A percentile compares a stretch with the other conserved stretches of the same genome.
phyloP scores from a whole-genome alignment of 106 monocot genomes.

The Narthecium ossifragum region DNA sequence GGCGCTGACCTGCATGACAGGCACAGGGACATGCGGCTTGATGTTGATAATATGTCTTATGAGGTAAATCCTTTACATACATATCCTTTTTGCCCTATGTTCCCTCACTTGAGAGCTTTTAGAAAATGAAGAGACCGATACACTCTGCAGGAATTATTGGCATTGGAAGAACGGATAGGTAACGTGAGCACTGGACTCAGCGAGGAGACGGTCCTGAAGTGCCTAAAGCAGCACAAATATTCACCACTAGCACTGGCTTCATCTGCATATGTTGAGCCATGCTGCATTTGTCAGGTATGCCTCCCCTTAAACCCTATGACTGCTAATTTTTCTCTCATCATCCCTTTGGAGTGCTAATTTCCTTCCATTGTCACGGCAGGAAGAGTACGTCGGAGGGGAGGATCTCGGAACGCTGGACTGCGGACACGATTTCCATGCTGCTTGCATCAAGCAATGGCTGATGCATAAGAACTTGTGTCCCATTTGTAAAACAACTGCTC shows the following conservation, averaged over 20 bases:
- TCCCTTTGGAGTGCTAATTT: background rate
- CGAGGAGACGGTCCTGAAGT: conserved; percentile 34
- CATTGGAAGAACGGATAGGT: conserved; percentile 58
- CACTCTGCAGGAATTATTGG: conserved; percentile 50
- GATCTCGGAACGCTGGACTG: conserved; percentile 44
- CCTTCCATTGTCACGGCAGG: conserved; percentile 22
- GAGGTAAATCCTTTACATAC: conserved; percentile 31
- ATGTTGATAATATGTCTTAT: conserved; percentile 79
- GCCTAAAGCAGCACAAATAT: conserved; percentile 25
- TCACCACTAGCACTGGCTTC: background rate
- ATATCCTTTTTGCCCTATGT: background rate
- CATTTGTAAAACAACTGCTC: conserved; percentile 59
- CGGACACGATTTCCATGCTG: conserved; percentile 64
- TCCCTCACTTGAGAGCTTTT: background rate
- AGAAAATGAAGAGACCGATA: no score
- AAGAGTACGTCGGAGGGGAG: conserved; percentile 53
- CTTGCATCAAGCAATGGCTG: conserved; percentile 70
- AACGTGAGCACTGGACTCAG: conserved; percentile 55
- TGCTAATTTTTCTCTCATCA: conserved; percentile 1
- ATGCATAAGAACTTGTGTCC: conserved; percentile 68
- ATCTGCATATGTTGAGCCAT: conserved; percentile 12
- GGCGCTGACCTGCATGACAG: conserved; percentile 36
- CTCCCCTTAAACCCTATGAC: background rate
- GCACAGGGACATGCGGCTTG: conserved; percentile 63
- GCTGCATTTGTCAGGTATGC: conserved; percentile 32